These are phyloP conservation scores for Hymenoscyphus occultus DNA, from an alignment of 2,329 filamentous ascomycete species.

Conservation along the genomic window DNA sequence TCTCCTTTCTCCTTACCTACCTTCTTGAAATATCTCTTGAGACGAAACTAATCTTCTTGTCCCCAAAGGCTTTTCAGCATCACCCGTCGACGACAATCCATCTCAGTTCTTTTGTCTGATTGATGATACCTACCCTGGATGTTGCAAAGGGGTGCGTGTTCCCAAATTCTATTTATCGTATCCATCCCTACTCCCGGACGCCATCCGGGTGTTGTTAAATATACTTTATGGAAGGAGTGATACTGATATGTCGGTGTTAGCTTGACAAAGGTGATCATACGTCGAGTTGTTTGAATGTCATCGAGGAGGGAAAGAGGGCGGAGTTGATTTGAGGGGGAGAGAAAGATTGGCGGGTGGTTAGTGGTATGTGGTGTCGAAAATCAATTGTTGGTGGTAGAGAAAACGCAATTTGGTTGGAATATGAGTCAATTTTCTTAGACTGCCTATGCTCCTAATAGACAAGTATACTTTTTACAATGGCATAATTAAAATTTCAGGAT, in stretches of 20 bases:
- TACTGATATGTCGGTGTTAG: background rate
- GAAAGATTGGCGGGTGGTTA: background rate
- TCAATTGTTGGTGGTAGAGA: too few species aligned
- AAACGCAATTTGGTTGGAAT: too few species aligned
- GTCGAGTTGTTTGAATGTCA: background rate
- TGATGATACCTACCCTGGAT: slow-evolving; percentile 1
- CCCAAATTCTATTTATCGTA: too few species aligned
- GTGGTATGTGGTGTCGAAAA: too few species aligned
- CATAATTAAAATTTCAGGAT: too few species aligned
- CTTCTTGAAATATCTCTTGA: background rate
- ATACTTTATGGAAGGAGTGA: background rate
- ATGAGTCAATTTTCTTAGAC: too few species aligned
- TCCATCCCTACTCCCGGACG: background rate
- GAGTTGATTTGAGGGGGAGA: background rate
- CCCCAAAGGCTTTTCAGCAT: background rate
- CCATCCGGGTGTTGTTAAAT: background rate
- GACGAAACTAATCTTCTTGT: background rate
- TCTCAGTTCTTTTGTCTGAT: slow-evolving; percentile 2
- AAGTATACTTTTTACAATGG: too few species aligned
- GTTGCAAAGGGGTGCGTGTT: background rate
- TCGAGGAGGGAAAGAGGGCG: background rate
- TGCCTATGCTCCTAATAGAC: too few species aligned
- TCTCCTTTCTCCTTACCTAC: background rate
- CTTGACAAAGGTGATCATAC: background rate
- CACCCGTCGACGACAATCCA: background rate